Base-by-base conservation (phyloP, 2,329 filamentous ascomycete genomes). In the Ascochyta viciae-villosae region DNA sequence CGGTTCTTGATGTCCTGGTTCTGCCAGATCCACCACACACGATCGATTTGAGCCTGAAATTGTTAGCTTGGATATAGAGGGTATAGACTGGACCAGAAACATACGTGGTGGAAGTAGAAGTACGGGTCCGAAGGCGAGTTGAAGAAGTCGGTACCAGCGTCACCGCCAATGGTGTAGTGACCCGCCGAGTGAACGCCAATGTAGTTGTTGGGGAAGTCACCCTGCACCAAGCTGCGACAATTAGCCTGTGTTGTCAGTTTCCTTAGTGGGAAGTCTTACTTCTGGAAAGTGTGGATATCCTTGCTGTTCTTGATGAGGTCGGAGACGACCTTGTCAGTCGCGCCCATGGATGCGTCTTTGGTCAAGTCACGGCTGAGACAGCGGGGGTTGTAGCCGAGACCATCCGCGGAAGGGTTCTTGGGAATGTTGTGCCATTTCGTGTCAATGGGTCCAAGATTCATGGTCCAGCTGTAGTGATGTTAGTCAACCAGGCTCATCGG, bases 11-110 rank as follows among this genome's bases (percentile, higher is more conserved):
- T 61, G 44, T 81, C 74, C 42, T 77, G 66, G 54, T 78, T 80
- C 66, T 83, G 81, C 81, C 81, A 83, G 13, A 78, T 80, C 78
- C 78, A 81, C 70, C 75, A 83, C 3, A 75, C 64, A 3, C 80
- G 73, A 60, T 83, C 81, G 24, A 83, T 78, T 69, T 77, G 76
- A 2, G 74, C 29, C 29, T 31, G 29, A 6, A 15, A 12, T 31
- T 31, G 29, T 31, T 12, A 31, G 12, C 29, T 13, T 31, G 4
- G 5, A 12, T 12, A 31, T 12, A 15, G 12, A 31, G 5, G 3
- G 10, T 15, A 31, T 12, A 10, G 10, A 13, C 6, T 12, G 27
- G 7, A 13, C 13, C 6, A 15, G 13, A 5, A 31, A 31, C 29
- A 31, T 31, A 31, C 29, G 29, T 31, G 29, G 12, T 31, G 29